Evolutionary conservation across 2,329 filamentous ascomycete species (phyloP), one percentile per base, ranked within the genome.

Genomic region (Fusarium napiforme): DNA sequence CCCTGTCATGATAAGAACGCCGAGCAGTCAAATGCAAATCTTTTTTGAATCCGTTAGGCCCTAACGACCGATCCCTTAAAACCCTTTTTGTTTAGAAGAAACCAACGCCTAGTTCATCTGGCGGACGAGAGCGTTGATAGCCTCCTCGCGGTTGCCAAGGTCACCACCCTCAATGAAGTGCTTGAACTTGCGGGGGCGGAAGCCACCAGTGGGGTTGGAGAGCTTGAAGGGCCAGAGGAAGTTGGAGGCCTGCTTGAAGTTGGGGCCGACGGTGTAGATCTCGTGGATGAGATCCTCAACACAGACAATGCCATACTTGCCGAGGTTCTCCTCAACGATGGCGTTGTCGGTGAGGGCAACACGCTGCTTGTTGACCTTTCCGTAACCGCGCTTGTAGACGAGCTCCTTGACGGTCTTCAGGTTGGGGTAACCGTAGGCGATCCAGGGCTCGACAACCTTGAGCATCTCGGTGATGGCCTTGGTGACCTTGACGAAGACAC

Each of bases 141-240:
- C 92, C 82, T 98, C 95, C 90, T 99, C 96, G 79, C 96, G 93
- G 92, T 99, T 98, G 85, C 96, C 96, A 80, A 97, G 89, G 87
- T 99, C 96, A 92, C 96, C 96, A 87, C 96, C 96, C 90, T 98
- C 93, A 75, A 98, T 93, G 89, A 94, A 98, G 90, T 98, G 95
- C 90, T 95, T 96, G 92, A 98, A 98, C 90, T 98, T 99, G 87
- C 96, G 91, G 81, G 93, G 87, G 80, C 93, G 93, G 94, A 98
- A 99, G 77, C 96, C 96, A 85, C 96, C 96, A 80, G 88, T 98
- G 83, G 96, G 96, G 92, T 97, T 98, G 91, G 91, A 95, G 79
- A 99, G 93, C 93, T 99, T 98, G 92, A 99, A 99, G 84, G 96
- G 96, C 96, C 96, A 99, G 79, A 98, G 88, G 92, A 98, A 98